A percentile compares a stretch with the other conserved stretches of the same genome.
phyloP scores from a whole-genome alignment of 371 early-diverging fungal genomes.

The Rhizomucor miehei region DNA sequence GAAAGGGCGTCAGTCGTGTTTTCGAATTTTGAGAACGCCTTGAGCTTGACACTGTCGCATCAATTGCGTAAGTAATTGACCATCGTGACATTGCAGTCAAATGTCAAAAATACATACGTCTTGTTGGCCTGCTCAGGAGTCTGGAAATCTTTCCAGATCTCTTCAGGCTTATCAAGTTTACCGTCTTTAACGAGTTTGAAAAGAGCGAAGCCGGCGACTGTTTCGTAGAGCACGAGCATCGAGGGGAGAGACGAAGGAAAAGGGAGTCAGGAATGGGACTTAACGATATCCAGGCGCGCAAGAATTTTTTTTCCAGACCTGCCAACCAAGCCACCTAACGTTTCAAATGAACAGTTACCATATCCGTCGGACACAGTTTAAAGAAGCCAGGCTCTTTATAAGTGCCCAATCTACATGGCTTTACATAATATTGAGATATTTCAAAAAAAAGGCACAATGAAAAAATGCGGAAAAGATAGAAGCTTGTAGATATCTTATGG shows the following conservation, averaged over 20 bases:
- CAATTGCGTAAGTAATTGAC: neutral
- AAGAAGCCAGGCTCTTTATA: no score
- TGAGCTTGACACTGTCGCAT: constrained; percentile 75
- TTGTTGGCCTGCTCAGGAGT: constrained; percentile 78
- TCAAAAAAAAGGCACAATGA: no score
- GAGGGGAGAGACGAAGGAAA: neutral
- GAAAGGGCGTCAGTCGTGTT: constrained; percentile 95
- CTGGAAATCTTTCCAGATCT: constrained; percentile 75
- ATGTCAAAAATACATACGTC: constrained; percentile 44
- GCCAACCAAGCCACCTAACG: no score
- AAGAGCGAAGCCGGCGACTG: constrained; percentile 86
- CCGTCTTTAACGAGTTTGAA: constrained; percentile 84
- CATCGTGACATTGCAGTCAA: constrained; percentile 3
- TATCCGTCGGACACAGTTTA: no score
- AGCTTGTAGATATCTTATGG: no score
- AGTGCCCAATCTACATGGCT: no score
- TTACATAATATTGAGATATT: no score
- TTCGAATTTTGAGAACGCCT: constrained; percentile 95
- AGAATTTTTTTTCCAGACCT: no score
- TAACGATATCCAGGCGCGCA: no score
- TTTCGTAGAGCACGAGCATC: constrained; percentile 84
- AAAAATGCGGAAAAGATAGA: no score
- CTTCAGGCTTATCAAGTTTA: constrained; percentile 73
- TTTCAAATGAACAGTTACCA: no score
- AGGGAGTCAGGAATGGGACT: no score